Evolutionary conservation across 2,329 filamentous ascomycete species (phyloP).

Genomic region (Fusarium verrucosum): DNA sequence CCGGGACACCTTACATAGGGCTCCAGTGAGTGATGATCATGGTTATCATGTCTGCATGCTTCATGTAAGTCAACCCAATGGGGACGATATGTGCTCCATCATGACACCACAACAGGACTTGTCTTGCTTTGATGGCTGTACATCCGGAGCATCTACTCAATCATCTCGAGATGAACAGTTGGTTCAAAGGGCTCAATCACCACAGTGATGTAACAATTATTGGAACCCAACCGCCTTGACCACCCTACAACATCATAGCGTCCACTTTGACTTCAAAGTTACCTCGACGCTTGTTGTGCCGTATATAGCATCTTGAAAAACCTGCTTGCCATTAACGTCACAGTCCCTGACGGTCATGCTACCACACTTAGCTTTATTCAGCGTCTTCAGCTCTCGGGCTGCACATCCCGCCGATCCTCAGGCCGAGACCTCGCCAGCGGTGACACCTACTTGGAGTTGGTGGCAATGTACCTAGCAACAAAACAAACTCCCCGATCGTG

Average conservation of each 20-base stretch:
- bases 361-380: background rate
- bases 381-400: background rate
- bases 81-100: background rate
- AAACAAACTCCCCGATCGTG: slow-evolving; percentile 26
- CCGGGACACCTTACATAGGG: slow-evolving; percentile 10
- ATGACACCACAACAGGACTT: background rate
- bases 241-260: slow-evolving; percentile 9
- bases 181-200: background rate
- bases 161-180: background rate
- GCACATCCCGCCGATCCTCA: slow-evolving; percentile 27
- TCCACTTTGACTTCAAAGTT: background rate
- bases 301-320: background rate
- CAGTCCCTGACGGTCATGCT: slow-evolving; percentile 13
- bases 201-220: slow-evolving; percentile 22
- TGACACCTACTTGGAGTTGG: too few relatives aligned
- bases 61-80: background rate
- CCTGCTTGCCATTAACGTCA: slow-evolving; percentile 23
- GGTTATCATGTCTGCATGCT: background rate
- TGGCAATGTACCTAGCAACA: slow-evolving; percentile 11
- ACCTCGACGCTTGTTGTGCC: background rate
- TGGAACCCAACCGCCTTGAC: background rate
- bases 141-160: background rate
- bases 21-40: slow-evolving; percentile 6
- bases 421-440: slow-evolving; percentile 2
- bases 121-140: background rate